Conservation (phyloP, 2,329 filamentous ascomycete genomes). For the Trichoderma pleuroti region DNA sequence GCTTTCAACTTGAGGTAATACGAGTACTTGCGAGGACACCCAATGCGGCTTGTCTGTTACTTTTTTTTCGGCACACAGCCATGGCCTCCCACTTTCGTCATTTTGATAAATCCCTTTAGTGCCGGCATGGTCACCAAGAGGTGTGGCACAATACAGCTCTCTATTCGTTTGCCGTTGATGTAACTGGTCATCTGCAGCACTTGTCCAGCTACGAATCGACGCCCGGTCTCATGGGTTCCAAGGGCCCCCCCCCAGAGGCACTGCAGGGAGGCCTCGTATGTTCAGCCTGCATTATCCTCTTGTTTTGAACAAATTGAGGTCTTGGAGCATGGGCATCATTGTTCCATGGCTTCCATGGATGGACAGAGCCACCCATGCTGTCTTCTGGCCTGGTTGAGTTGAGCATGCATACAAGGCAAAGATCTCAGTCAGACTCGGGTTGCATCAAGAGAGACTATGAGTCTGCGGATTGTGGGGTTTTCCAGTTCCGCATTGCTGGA, state of each 20-base stretch:
- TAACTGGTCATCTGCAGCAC: conserved; percentile 11
- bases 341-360: background rate
- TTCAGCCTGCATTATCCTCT: background rate
- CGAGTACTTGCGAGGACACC: background rate
- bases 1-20: background rate
- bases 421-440: conserved; percentile 13
- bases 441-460: conserved; percentile 1
- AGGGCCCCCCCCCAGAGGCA: background rate
- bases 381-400: background rate
- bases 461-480: conserved; percentile 5
- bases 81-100: background rate
- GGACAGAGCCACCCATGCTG: background rate
- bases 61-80: background rate
- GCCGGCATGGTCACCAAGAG: conserved; percentile 2
- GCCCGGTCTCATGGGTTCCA: background rate
- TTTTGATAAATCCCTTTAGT: conserved; percentile 7
- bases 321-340: background rate
- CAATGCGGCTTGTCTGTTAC: background rate
- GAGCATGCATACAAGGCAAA: background rate
- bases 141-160: background rate
- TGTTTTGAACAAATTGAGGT: background rate
- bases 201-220: background rate
- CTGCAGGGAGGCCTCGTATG: background rate
- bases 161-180: background rate
- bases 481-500: conserved; percentile 9